Base-by-base conservation (phyloP, 495 filamentous ascomycete species). In the Pseudoneurospora amorphoporcata region DNA sequence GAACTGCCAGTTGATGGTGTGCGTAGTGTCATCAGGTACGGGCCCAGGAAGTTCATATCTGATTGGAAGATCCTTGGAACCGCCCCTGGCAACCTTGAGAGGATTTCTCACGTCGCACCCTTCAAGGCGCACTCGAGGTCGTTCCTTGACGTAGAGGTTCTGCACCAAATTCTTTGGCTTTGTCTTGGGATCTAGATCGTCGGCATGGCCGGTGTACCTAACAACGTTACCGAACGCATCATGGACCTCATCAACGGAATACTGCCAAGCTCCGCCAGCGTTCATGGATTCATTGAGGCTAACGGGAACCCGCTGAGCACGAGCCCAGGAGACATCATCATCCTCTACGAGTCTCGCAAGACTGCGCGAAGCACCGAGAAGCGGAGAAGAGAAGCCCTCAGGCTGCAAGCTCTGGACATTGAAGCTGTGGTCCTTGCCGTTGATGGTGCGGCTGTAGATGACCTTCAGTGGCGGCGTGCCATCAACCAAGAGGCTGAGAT, bases 401-500 rank as follows among this genome's bases (percentile, higher is more conserved):
- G 95, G 93, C 71, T 97, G 94, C 35, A 99, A 90, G 74, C 92
- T 95, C 77, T 97, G 93, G 76, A 95, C 91, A 71, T 93, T 91
- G 76, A 92, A 89, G 74, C 90, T 89, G 75, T 90, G 84, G 73
- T 95, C 89, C 71, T 89, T 88, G 70, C 86, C 83, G 76, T 97
- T 94, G 70, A 97, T 89, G 39, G 88, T 89, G 45, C 92, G 90
- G 75, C 91, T 95, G 77, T 98, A 99, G 76, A 92, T 93, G 73
- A 98, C 90, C 78, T 93, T 92, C 71, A 99, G 83, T n/a, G 95
- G 95, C 12, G 95, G 92, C 2, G 94, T 94, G 23, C 95, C 95
- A 76, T 93, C 88, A 3, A 98, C 92, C 73, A 92, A 88, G 16
- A 99, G 81, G 38, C 89, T 82, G 41, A 98, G 80, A 76, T 97